Evolutionary conservation across 2,329 filamentous ascomycete genomes (phyloP).

Genomic region (Pseudogymnoascus sp.): DNA sequence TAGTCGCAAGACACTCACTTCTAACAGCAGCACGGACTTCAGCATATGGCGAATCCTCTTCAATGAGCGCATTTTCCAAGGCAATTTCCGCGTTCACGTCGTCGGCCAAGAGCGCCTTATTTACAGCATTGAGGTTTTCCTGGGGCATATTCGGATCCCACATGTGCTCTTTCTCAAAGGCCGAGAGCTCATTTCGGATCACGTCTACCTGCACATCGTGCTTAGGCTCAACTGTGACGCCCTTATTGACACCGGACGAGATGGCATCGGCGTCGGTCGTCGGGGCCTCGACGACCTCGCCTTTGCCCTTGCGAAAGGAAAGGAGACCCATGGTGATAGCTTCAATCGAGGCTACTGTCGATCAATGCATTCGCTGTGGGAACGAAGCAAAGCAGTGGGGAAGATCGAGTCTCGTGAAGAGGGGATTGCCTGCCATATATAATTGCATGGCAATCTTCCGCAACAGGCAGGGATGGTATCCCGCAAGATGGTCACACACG

Average conservation of each 20-base stretch:
- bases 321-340: slow-evolving; percentile 4
- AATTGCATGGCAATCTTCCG: background rate
- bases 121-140: slow-evolving; percentile 17
- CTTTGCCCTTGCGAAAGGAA: background rate
- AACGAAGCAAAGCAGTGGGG: background rate
- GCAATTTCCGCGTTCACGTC: slow-evolving; percentile 30
- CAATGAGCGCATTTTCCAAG: slow-evolving; percentile 34
- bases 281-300: background rate
- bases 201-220: background rate
- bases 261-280: background rate
- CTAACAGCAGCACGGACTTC: slow-evolving; percentile 51
- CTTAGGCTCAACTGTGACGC: background rate
- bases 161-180: background rate
- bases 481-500: background rate
- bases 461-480: background rate
- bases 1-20: slow-evolving; percentile 49
- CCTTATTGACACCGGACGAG: background rate
- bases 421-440: background rate
- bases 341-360: background rate
- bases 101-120: slow-evolving; percentile 17
- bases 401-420: background rate
- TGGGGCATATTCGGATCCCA: slow-evolving; percentile 23
- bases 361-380: background rate
- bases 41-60: slow-evolving; percentile 56
- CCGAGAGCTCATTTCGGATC: background rate